These are phyloP conservation scores for Blastocystis sp. DNA, from an alignment of 352 stramenopile genomes.

Conservation along the genomic window DNA sequence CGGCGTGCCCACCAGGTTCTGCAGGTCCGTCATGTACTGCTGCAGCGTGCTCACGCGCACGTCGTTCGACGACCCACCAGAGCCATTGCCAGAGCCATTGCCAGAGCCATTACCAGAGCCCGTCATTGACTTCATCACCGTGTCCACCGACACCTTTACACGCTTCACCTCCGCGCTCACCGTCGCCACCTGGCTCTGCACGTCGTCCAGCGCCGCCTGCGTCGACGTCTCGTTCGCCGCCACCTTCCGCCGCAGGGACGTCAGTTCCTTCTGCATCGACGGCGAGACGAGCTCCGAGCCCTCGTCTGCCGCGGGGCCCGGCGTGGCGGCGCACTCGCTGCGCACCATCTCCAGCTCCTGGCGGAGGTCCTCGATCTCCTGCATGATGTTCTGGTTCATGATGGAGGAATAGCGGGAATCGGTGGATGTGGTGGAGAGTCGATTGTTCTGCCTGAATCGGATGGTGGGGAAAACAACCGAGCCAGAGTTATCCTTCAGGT, in stretches of 20 bases:
- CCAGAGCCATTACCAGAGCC: background rate
- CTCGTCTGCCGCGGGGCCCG: background rate
- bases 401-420: slow-evolving; percentile 7
- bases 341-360: slow-evolving; percentile 11
- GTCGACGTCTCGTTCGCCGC: background rate
- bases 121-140: background rate
- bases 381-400: slow-evolving; percentile 5
- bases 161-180: background rate
- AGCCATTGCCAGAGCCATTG: too few relatives aligned
- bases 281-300: background rate
- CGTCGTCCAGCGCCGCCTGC: background rate
- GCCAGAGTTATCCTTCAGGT: background rate
- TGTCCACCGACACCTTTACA: background rate
- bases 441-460: background rate
- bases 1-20: background rate
- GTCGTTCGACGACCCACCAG: background rate
- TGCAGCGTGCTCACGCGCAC: background rate
- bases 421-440: background rate
- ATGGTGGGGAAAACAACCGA: background rate
- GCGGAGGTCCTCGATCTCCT: slow-evolving; percentile 23
- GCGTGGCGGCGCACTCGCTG: background rate
- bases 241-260: slow-evolving; percentile 9
- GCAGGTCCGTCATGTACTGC: background rate
- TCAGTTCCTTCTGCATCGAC: background rate
- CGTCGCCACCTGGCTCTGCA: background rate